Conservation (phyloP, 208 protist species). For the Balamuthia mandrillaris region DNA sequence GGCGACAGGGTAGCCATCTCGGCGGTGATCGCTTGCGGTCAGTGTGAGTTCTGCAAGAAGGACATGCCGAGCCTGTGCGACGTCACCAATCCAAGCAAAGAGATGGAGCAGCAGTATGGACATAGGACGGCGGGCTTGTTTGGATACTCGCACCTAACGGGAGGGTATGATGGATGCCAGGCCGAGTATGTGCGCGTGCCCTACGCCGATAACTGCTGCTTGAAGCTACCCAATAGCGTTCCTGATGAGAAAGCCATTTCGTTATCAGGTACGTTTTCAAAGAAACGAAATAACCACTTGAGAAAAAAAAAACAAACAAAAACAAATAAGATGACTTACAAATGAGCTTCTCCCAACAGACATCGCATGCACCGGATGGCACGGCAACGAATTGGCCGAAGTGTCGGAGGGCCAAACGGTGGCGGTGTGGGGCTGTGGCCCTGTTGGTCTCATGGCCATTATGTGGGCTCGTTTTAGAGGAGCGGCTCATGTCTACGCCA, state of each 20-base stretch:
- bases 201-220: conserved; percentile 49
- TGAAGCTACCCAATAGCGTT: conserved; percentile 38
- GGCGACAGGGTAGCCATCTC: conserved; percentile 47
- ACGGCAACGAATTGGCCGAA: conserved; percentile 34
- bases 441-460: conserved; percentile 42
- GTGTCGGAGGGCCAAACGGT: conserved; percentile 37
- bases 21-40: conserved; percentile 45
- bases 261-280: too few relatives aligned
- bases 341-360: conserved; percentile 52
- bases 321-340: too few relatives aligned
- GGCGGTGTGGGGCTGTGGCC: conserved; percentile 48
- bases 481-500: conserved; percentile 38
- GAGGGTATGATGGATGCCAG: conserved; percentile 44
- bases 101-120: conserved; percentile 56
- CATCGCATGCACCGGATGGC: conserved; percentile 41
- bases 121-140: conserved; percentile 53
- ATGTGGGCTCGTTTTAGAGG: conserved; percentile 39
- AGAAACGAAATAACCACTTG: too few relatives aligned
- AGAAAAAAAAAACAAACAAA: too few relatives aligned
- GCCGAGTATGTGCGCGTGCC: conserved; percentile 56
- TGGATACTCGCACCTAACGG: conserved; percentile 58
- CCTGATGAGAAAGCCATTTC: conserved; percentile 45
- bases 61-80: conserved; percentile 41
- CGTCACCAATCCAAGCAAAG: conserved; percentile 41
- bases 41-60: conserved; percentile 61